Conservation (phyloP, 805 yeast genomes). For the Barnettozyma sp. region DNA sequence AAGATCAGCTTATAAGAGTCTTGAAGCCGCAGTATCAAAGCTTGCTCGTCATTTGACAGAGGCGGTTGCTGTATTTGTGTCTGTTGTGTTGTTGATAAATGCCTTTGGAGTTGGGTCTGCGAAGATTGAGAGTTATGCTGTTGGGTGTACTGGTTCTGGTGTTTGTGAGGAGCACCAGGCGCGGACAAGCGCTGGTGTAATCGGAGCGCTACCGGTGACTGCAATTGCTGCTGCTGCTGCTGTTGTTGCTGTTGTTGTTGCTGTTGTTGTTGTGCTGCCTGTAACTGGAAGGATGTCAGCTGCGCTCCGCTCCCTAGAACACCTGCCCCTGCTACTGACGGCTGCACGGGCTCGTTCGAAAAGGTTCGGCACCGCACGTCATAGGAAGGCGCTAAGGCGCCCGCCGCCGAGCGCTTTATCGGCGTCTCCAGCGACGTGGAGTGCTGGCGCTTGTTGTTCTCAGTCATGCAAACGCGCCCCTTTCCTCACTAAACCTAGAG, state of each 20-base stretch:
- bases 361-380: conserved; percentile 11
- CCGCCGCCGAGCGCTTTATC: conserved; percentile 8
- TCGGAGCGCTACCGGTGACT: too few relatives aligned
- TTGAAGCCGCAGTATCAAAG: conserved; percentile 61
- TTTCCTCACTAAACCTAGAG: too few relatives aligned
- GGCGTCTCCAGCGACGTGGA: conserved; percentile 10
- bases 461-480: conserved; percentile 7
- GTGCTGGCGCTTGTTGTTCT: conserved; percentile 13
- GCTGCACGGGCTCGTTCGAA: conserved; percentile 2
- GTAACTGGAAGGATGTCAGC: background rate
- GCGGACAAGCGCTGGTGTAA: too few relatives aligned
- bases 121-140: conserved; percentile 3
- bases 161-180: too few relatives aligned
- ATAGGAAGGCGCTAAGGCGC: background rate
- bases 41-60: conserved; percentile 52
- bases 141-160: background rate
- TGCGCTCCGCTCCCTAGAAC: background rate
- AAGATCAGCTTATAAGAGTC: conserved; percentile 69
- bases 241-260: conserved; percentile 1
- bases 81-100: background rate
- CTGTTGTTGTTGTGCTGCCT: conserved; percentile 6
- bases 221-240: too few relatives aligned
- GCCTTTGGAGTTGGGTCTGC: too few relatives aligned
- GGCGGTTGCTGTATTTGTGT: conserved; percentile 4
- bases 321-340: background rate